Base-by-base conservation (phyloP, 2,329 filamentous ascomycete genomes). In the Trichoderma sp. region DNA sequence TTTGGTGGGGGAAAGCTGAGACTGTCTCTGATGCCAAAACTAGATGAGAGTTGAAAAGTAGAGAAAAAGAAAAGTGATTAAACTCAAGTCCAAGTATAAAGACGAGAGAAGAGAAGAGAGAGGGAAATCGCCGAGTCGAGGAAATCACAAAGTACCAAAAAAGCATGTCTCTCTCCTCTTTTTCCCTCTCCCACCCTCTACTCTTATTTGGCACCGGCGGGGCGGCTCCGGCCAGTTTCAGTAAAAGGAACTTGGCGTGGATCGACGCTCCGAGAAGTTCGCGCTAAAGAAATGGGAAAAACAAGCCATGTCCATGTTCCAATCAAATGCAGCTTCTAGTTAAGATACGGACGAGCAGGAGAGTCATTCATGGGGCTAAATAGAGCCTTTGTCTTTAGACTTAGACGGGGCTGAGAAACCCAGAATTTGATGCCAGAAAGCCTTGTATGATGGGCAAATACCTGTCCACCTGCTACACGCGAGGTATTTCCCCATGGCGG, bases 211-310 rank as follows among this genome's bases (percentile, higher is more conserved):
- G 61, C 53, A 24, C 56, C 56, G 35, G 62, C 62, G 62, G 62
- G 52, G 62, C 52, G 53, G 62, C 37, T 16, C 29, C 37, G 53
- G 62, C 37, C 62, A 65, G 62, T 57, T 57, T 57, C 62, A 63
- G 47, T 33, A 63, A 47, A 8, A 61, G 19, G 19, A 37, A 35
- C 13, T 63, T 52, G 60, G 60, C 53, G 37, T 65, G 57, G 62
- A 65, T 65, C 62, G 62, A 53, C 60, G 60, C 43, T 63, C 27
- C 31, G 56, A 37, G 56, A 33, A 33, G 47, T 53, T 57, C 3
- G 53, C 62, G 62, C 62, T 65, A 65, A 21, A 47, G 27, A 55
- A 3, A 29, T 3, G 21, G 52, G 19, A 21, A 56, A 40, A 21
- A 2, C 24, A 49, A 56, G 16, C 19, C 16, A 47, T 27, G 35